Evolutionary conservation across 192 early-diverging fungal species (phyloP).

Genomic region (Podila clonocystis): DNA sequence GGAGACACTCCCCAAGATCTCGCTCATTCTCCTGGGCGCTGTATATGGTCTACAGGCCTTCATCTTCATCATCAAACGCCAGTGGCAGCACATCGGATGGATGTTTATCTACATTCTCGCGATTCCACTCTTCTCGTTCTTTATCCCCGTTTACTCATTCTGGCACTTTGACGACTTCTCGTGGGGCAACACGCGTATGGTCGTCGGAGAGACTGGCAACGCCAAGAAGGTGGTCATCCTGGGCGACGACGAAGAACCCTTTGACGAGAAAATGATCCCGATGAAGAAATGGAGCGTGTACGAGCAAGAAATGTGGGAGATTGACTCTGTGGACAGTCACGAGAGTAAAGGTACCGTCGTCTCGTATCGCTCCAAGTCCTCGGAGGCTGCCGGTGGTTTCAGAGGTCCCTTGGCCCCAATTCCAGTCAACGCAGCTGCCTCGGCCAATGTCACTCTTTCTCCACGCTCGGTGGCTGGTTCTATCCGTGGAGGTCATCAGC

Average conservation of each 20-base stretch:
- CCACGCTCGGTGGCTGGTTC: slow-evolving; percentile 15
- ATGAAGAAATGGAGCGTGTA: slow-evolving; percentile 89
- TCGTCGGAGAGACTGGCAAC: slow-evolving; percentile 75
- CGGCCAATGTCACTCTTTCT: neutral
- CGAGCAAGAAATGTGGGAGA: slow-evolving; percentile 83
- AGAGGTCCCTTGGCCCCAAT: neutral
- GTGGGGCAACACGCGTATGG: slow-evolving; percentile 96
- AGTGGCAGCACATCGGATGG: slow-evolving; percentile 86
- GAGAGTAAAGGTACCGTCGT: slow-evolving; percentile 56
- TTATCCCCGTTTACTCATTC: slow-evolving; percentile 95
- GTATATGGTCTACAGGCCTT: slow-evolving; percentile 92
- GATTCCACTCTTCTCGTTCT: slow-evolving; percentile 92
- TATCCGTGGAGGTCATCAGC: neutral
- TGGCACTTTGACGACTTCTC: slow-evolving; percentile 99
- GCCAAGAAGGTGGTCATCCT: slow-evolving; percentile 67
- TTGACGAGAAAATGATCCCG: slow-evolving; percentile 87
- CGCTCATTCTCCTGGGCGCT: slow-evolving; percentile 81
- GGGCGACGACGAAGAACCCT: slow-evolving; percentile 82
- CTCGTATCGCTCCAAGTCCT: slow-evolving; percentile 50
- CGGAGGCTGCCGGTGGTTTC: slow-evolving; percentile 13
- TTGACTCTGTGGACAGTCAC: slow-evolving; percentile 60
- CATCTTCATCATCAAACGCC: slow-evolving; percentile 59
- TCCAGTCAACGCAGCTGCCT: neutral
- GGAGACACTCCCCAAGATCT: slow-evolving; percentile 79
- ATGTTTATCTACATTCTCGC: slow-evolving; percentile 90